These are phyloP conservation scores for Stachybotrys echinatus DNA, from an alignment of 2,329 filamentous ascomycete genomes.

Conservation along the genomic window DNA sequence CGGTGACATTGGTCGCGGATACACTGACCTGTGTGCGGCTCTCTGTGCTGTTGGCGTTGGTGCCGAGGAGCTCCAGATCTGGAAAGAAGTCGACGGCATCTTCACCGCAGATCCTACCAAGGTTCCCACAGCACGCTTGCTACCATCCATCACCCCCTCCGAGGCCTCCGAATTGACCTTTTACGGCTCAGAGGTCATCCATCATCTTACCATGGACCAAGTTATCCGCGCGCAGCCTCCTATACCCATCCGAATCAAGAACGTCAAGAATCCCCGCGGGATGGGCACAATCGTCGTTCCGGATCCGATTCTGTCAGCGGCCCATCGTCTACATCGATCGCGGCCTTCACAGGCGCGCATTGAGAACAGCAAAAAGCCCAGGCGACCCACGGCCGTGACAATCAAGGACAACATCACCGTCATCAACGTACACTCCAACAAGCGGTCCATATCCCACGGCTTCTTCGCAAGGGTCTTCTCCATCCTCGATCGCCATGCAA, in stretches of 20 bases:
- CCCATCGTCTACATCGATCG: constrained; percentile 54
- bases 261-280: constrained; percentile 80
- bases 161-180: constrained; percentile 96
- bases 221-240: constrained; percentile 73
- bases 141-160: constrained; percentile 82
- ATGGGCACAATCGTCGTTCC: constrained; percentile 80
- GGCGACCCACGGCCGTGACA: constrained; percentile 82
- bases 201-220: constrained; percentile 98
- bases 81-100: constrained; percentile 98
- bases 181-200: constrained; percentile 93
- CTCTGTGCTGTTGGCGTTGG: constrained; percentile 83
- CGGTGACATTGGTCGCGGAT: constrained; percentile 84
- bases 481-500: constrained; percentile 77
- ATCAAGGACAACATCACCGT: constrained; percentile 97
- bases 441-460: constrained; percentile 89
- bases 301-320: constrained; percentile 52
- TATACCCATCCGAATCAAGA: constrained; percentile 86
- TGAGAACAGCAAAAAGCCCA: constrained; percentile 50
- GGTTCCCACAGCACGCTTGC: constrained; percentile 87
- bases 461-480: constrained; percentile 94
- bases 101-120: constrained; percentile 81
- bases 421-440: constrained; percentile 97
- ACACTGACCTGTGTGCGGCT: constrained; percentile 93
- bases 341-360: constrained; percentile 29
- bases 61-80: constrained; percentile 88